These are phyloP conservation scores for Eurotiales sp. DNA, from an alignment of 2,329 filamentous ascomycete genomes.

Conservation along the genomic window DNA sequence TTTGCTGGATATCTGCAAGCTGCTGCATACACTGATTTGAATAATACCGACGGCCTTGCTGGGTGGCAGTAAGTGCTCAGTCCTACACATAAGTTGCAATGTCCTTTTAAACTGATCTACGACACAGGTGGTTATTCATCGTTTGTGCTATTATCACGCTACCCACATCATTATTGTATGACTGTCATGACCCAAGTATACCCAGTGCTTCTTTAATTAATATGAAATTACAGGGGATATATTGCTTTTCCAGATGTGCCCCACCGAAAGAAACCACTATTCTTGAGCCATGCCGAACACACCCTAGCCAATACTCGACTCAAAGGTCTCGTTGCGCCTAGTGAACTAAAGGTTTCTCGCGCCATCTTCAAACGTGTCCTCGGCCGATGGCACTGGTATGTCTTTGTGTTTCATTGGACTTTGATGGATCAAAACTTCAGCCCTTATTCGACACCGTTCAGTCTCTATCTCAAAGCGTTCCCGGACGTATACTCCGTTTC, in stretches of 20 bases:
- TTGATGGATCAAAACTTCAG: constrained; percentile 39
- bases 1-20: constrained; percentile 33
- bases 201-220: not conserved
- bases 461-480: constrained; percentile 40
- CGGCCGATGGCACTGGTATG: constrained; percentile 39
- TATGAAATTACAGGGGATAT: constrained; percentile 12
- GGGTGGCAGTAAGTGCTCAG: constrained; percentile 19
- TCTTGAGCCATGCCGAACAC: constrained; percentile 15
- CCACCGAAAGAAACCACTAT: constrained; percentile 20
- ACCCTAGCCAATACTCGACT: constrained; percentile 19
- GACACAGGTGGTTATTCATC: constrained; percentile 31
- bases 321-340: constrained; percentile 25
- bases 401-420: constrained; percentile 36
- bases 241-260: constrained; percentile 31
- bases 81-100: not conserved
- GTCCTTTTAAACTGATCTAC: constrained; percentile 22
- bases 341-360: constrained; percentile 29
- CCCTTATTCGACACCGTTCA: constrained; percentile 35
- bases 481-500: constrained; percentile 35
- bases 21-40: constrained; percentile 28
- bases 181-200: too few species aligned
- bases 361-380: constrained; percentile 38
- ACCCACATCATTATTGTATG: constrained; percentile 18
- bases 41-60: constrained; percentile 20
- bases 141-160: constrained; percentile 25